Evolutionary conservation across 106 monocot species (phyloP).

Genomic region (Allium sativum): DNA sequence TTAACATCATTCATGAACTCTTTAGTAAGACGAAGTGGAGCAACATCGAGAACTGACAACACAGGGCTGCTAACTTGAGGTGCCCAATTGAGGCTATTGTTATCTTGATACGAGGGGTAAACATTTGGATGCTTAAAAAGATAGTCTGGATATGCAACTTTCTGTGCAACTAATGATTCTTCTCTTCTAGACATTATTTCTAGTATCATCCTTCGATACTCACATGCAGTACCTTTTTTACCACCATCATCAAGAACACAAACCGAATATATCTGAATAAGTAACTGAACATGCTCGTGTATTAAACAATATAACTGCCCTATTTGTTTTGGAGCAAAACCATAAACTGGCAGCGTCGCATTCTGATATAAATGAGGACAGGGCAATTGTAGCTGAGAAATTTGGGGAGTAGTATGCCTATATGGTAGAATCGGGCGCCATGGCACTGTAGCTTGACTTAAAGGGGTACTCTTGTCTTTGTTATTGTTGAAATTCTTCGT

Average conservation of each 20-base stretch:
- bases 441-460: constrained; percentile 27
- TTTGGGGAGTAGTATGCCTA: constrained; percentile 15
- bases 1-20: constrained; percentile 56
- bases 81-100: constrained; percentile 28
- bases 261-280: constrained; percentile 73
- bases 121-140: constrained; percentile 49
- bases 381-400: constrained; percentile 13
- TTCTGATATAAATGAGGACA: constrained; percentile 18
- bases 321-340: constrained; percentile 65
- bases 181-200: constrained; percentile 58
- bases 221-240: constrained; percentile 41
- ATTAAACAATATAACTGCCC: constrained; percentile 66
- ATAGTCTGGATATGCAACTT: constrained; percentile 28
- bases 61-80: constrained; percentile 39
- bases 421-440: constrained; percentile 71
- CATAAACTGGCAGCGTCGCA: constrained; percentile 18
- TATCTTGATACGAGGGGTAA: constrained; percentile 23
- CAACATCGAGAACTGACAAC: constrained; percentile 69
- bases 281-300: constrained; percentile 87
- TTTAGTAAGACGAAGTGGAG: constrained; percentile 49
- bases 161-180: constrained; percentile 34
- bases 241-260: constrained; percentile 73
- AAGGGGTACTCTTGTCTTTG: constrained; percentile 12
- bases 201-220: constrained; percentile 43
- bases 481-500: constrained; percentile 25